phyloP scores from a whole-genome alignment of 176 grass and related monocot species.

The Hyparrhenia diplandra region DNA sequence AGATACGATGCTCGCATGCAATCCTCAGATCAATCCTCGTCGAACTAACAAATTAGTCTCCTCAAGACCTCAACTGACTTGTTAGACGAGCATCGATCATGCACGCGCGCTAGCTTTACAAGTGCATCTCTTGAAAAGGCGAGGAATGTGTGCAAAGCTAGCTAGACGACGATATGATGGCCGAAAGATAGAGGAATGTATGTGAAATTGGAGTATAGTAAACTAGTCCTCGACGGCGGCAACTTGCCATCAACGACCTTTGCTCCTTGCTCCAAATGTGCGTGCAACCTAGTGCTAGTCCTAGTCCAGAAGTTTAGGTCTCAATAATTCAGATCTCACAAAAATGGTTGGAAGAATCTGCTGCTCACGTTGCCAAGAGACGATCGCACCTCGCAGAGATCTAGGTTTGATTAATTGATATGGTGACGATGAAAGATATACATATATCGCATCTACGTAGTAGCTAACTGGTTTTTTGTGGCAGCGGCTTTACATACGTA shows the following conservation, averaged over 20 bases:
- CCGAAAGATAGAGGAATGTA: background rate
- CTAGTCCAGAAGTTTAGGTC: conserved; percentile 7
- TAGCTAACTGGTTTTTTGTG: too few species aligned
- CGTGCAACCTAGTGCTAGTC: background rate
- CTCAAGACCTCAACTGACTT: background rate
- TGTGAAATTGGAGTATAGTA: background rate
- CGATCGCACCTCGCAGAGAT: background rate
- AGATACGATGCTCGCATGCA: background rate
- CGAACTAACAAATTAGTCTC: background rate
- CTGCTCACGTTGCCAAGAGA: conserved; percentile 1
- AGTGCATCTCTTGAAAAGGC: background rate
- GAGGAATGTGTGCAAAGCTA: conserved; percentile 16
- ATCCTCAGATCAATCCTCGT: background rate
- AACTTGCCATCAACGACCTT: background rate
- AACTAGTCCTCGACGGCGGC: background rate
- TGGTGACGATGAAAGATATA: background rate
- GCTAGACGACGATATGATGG: background rate
- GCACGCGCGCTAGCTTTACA: background rate
- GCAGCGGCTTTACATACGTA: too few species aligned
- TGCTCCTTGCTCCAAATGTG: background rate
- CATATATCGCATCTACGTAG: too few species aligned
- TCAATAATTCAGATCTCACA: background rate
- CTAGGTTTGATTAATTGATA: background rate
- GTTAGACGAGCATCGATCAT: background rate
- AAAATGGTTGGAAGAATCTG: background rate